These are phyloP conservation scores for Cladosporium phlei DNA, from an alignment of 2,329 filamentous ascomycete species.

Conservation along the genomic window DNA sequence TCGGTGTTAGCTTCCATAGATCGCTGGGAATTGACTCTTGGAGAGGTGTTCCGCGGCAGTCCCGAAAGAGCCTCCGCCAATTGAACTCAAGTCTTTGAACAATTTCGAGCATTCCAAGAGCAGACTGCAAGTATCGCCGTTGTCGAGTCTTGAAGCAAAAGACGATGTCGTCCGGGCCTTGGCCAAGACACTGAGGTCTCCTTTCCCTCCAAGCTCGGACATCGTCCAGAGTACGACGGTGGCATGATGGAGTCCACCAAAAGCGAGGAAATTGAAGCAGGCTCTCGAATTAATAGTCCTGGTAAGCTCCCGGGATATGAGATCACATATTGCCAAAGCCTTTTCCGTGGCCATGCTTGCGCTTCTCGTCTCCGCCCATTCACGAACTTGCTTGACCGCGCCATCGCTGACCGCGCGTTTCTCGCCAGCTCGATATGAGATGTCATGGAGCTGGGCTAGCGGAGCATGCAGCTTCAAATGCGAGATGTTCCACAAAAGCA, in stretches of 20 bases:
- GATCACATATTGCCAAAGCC: constrained; percentile 15
- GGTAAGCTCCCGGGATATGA: constrained; percentile 16
- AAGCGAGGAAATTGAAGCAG: constrained; percentile 18
- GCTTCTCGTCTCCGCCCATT: background rate
- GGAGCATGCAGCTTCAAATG: constrained; percentile 15
- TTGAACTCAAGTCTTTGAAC: constrained; percentile 15
- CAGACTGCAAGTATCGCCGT: background rate
- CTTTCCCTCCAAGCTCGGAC: background rate
- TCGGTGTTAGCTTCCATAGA: no score
- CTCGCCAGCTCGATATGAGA: constrained; percentile 16
- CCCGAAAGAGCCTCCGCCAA: constrained; percentile 18
- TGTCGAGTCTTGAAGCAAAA: background rate
- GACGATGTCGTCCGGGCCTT: background rate
- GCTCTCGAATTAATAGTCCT: constrained; percentile 10
- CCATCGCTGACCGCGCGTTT: constrained; percentile 13
- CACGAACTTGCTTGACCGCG: background rate
- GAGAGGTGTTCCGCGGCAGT: constrained; percentile 15
- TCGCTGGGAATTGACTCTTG: constrained; percentile 14
- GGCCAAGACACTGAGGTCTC: background rate
- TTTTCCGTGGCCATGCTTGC: constrained; percentile 13
- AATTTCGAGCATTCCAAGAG: constrained; percentile 15
- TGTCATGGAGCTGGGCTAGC: constrained; percentile 17
- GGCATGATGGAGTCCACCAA: constrained; percentile 18
- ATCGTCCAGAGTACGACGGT: constrained; percentile 19
- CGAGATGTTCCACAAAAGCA: constrained; percentile 16